These are phyloP conservation scores for Leccinum subgranulosum DNA, from an alignment of 768 basidiomycete genomes.

Conservation along the genomic window DNA sequence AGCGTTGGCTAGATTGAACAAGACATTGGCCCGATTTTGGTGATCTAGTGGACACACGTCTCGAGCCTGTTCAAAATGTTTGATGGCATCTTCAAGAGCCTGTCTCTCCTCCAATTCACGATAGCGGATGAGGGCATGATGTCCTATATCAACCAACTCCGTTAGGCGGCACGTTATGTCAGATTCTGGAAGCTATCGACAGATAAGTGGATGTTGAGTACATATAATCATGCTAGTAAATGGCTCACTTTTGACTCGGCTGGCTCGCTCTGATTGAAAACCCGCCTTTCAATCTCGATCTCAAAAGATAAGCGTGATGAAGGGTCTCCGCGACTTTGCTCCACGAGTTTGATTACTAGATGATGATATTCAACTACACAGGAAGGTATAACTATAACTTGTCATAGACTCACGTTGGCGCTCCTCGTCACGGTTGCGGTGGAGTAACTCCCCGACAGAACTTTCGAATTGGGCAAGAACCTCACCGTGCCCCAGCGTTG, in stretches of 20 bases:
- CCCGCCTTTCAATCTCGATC: not conserved
- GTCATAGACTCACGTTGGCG: not conserved
- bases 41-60: not conserved
- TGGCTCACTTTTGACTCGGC: not conserved
- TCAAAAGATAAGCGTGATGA: not conserved
- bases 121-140: not conserved
- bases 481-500: conserved; percentile 3
- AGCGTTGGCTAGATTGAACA: not conserved
- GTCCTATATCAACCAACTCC: not conserved
- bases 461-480: not conserved
- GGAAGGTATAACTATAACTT: not conserved
- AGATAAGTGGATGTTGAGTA: not conserved
- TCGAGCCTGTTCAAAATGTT: not conserved
- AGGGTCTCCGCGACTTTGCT: not conserved
- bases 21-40: not conserved
- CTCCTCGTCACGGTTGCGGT: too few species aligned
- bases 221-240: not conserved
- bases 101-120: not conserved
- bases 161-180: not conserved
- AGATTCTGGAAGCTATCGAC: not conserved
- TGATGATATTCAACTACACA: not conserved
- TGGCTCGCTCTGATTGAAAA: not conserved
- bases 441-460: not conserved
- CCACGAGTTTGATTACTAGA: not conserved
- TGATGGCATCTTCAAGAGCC: not conserved